Percentiles rank a stretch among this genome's conserved stretches.
phyloP scores from a whole-genome alignment of 352 stramenopile species.

The Pythium dissotocum region DNA sequence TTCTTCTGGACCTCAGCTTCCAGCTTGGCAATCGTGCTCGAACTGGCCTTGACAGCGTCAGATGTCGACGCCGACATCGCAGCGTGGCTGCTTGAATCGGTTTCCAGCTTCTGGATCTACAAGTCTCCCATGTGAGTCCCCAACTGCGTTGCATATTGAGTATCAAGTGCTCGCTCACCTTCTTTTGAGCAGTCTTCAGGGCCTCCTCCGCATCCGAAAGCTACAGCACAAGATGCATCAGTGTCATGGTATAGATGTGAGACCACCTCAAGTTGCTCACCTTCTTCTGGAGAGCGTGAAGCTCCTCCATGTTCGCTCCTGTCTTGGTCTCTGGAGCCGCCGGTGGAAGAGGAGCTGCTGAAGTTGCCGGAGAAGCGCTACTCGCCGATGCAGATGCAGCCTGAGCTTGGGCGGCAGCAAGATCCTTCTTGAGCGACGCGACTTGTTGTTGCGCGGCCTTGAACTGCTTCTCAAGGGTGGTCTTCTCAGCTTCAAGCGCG shows the following conservation, averaged over 20 bases:
- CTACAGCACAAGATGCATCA: conserved; percentile 4
- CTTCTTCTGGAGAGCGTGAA: conserved; percentile 57
- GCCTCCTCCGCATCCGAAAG: conserved; percentile 19
- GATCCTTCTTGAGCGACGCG: conserved; percentile 33
- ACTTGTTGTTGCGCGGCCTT: conserved; percentile 69
- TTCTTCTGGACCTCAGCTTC: conserved; percentile 47
- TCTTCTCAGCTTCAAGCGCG: conserved; percentile 57
- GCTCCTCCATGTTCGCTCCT: conserved; percentile 34
- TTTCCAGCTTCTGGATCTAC: conserved; percentile 64
- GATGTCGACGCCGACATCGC: conserved; percentile 36
- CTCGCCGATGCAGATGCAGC: conserved; percentile 18
- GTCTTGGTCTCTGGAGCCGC: conserved; percentile 21
- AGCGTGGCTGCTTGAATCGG: conserved; percentile 39
- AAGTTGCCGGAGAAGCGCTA: neutral
- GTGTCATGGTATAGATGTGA: neutral
- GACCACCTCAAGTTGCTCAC: conserved; percentile 22
- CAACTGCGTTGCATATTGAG: neutral
- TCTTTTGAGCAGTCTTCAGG: conserved; percentile 42
- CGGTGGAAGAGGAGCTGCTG: conserved; percentile 17
- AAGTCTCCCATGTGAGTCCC: neutral
- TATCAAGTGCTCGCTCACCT: conserved; percentile 31
- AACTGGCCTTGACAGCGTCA: conserved; percentile 33
- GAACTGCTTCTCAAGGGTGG: conserved; percentile 51
- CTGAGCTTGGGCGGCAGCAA: conserved; percentile 19
- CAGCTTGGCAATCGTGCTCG: conserved; percentile 36